A percentile compares a stretch with the other conserved stretches of the same genome.
Evolutionary conservation across 2,329 filamentous ascomycete species (phyloP).

Genomic region (Grosmannia serpens): DNA sequence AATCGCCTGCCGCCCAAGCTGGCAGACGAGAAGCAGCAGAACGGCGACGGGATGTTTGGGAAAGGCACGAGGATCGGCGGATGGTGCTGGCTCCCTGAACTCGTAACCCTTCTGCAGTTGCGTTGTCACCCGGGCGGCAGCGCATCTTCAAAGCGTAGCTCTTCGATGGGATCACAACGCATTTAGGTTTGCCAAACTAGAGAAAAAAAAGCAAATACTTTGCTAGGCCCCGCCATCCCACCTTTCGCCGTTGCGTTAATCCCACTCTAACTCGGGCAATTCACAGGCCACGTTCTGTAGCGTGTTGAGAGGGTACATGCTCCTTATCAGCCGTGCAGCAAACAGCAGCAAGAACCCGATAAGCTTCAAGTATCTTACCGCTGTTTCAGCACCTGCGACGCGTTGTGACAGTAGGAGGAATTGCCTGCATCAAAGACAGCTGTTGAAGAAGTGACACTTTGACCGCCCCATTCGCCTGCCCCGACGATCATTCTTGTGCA

Average conservation of each 20-base stretch:
- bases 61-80: not conserved
- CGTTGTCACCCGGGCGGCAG: not conserved
- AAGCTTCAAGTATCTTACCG: not conserved
- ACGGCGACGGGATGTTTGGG: not conserved
- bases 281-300: slow-evolving; percentile 1
- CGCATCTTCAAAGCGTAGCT: not conserved
- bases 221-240: not conserved
- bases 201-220: not conserved
- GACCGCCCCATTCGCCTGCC: not conserved
- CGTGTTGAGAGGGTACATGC: not conserved
- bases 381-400: slow-evolving; percentile 6
- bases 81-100: not conserved
- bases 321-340: not conserved
- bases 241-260: not conserved
- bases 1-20: not conserved
- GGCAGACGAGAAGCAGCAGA: not conserved
- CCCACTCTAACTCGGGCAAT: not conserved
- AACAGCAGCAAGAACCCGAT: not conserved
- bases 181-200: not conserved
- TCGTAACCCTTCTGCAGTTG: not conserved
- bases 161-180: not conserved
- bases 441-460: not conserved
- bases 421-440: not conserved
- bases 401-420: slow-evolving; percentile 4
- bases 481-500: not conserved